Evolutionary conservation across 1,284 basidiomycete species (phyloP).

Genomic region (Porogramme epimiltina): DNA sequence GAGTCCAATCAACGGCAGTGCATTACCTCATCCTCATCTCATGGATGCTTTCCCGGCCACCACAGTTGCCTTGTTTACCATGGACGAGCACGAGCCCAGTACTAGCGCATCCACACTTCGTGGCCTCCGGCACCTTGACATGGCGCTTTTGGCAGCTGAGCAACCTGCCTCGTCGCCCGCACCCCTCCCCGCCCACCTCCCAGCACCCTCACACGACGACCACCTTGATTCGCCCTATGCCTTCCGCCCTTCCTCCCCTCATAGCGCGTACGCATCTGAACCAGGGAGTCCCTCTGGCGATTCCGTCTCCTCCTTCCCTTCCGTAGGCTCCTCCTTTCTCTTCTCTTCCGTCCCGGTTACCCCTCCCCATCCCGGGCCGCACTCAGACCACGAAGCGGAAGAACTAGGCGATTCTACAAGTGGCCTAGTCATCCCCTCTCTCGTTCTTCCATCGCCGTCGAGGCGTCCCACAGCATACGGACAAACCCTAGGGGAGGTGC

Average conservation of each 20-base stretch:
- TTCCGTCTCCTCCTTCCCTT: constrained; percentile 70
- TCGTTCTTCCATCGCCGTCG: constrained; percentile 60
- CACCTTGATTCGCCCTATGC: constrained; percentile 25
- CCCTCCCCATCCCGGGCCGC: constrained; percentile 38
- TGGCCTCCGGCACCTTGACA: constrained; percentile 32
- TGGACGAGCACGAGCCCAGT: constrained; percentile 27
- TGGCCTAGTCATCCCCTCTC: constrained; percentile 70
- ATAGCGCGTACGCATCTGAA: constrained; percentile 54
- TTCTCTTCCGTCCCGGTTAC: constrained; percentile 70
- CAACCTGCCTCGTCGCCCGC: not conserved
- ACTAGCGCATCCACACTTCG: constrained; percentile 45
- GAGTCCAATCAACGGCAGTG: not conserved
- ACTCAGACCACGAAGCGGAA: constrained; percentile 41
- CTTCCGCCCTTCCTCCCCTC: constrained; percentile 50
- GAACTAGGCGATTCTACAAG: constrained; percentile 41
- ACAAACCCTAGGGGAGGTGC: constrained; percentile 61
- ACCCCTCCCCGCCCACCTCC: constrained; percentile 9
- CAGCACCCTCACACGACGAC: constrained; percentile 10
- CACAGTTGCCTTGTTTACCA: too few relatives aligned
- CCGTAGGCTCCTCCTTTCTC: constrained; percentile 74
- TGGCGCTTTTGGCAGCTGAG: not conserved
- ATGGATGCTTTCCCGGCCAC: too few relatives aligned
- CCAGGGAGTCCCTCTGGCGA: constrained; percentile 56
- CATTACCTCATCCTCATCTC: not conserved
- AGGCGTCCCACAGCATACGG: constrained; percentile 62